Evolutionary conservation across 1,284 basidiomycete genomes (phyloP).

Genomic region (Malassezia globosa): DNA sequence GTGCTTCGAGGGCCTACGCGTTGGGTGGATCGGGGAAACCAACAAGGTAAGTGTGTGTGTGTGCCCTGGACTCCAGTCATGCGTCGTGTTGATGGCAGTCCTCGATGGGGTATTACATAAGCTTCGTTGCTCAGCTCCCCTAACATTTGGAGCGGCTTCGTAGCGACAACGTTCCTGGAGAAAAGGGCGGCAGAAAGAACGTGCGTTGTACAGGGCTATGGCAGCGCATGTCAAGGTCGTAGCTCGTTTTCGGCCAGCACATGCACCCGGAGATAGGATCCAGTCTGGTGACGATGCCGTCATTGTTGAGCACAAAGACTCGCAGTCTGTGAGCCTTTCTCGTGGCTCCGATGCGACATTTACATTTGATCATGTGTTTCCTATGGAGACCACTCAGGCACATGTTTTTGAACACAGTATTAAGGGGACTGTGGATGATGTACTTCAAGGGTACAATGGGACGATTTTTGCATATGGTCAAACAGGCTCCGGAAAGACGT

Average conservation of each 20-base stretch:
- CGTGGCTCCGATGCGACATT: slow-evolving; percentile 51
- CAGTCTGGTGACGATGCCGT: slow-evolving; percentile 6
- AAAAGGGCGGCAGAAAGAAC: no score
- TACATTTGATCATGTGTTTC: slow-evolving; percentile 92
- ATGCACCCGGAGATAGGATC: neutral
- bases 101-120: no score
- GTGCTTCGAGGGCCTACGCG: no score
- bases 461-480: slow-evolving; percentile 86
- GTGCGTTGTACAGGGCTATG: slow-evolving; percentile 8
- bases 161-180: no score
- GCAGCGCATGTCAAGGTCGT: slow-evolving; percentile 17
- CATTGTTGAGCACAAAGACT: slow-evolving; percentile 7
- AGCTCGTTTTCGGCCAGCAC: slow-evolving; percentile 15
- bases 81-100: no score
- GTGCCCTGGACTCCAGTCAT: no score
- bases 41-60: no score
- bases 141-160: no score
- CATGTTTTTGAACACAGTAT: slow-evolving; percentile 99
- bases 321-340: slow-evolving; percentile 7
- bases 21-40: no score
- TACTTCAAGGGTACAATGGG: slow-evolving; percentile 96
- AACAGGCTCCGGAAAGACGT: slow-evolving; percentile 60
- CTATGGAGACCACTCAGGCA: slow-evolving; percentile 76
- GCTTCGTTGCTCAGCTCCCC: no score
- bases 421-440: slow-evolving; percentile 70